Conservation (phyloP, 495 filamentous ascomycete species). For the Neohortaea acidophila region DNA sequence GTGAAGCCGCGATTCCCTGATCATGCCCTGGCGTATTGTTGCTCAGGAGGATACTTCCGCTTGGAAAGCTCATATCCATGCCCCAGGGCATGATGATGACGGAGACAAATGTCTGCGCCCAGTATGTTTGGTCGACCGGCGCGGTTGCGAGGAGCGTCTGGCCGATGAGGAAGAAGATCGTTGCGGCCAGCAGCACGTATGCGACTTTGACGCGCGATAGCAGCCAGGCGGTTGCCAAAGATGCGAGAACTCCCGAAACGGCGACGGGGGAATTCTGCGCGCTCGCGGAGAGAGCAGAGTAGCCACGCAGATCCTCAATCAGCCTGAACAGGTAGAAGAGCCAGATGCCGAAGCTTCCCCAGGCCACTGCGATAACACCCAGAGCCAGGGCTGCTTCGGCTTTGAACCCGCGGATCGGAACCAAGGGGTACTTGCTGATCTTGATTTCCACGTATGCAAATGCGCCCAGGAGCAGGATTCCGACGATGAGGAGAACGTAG, state of each 20-base stretch:
- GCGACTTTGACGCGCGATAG: conserved; percentile 26
- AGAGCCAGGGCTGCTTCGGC: conserved; percentile 39
- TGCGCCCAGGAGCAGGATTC: conserved; percentile 32
- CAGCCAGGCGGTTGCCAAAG: conserved; percentile 32
- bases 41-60: conserved; percentile 43
- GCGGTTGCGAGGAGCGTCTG: conserved; percentile 31
- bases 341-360: conserved; percentile 45
- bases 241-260: conserved; percentile 28
- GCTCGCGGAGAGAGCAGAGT: conserved; percentile 27
- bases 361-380: conserved; percentile 39
- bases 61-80: conserved; percentile 49
- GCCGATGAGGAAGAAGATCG: conserved; percentile 31
- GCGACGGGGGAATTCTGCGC: conserved; percentile 29
- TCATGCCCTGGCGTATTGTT: conserved; percentile 41
- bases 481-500: conserved; percentile 41
- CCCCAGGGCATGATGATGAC: conserved; percentile 41
- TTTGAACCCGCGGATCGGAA: conserved; percentile 37
- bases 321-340: conserved; percentile 35
- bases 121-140: conserved; percentile 38
- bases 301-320: conserved; percentile 24
- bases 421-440: conserved; percentile 33
- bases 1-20: conserved; percentile 48
- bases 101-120: conserved; percentile 43
- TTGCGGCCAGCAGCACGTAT: conserved; percentile 37
- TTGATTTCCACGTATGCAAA: conserved; percentile 39